These are phyloP conservation scores for Trichoderma hamatum DNA, from an alignment of 2,329 filamentous ascomycete genomes.

Conservation along the genomic window DNA sequence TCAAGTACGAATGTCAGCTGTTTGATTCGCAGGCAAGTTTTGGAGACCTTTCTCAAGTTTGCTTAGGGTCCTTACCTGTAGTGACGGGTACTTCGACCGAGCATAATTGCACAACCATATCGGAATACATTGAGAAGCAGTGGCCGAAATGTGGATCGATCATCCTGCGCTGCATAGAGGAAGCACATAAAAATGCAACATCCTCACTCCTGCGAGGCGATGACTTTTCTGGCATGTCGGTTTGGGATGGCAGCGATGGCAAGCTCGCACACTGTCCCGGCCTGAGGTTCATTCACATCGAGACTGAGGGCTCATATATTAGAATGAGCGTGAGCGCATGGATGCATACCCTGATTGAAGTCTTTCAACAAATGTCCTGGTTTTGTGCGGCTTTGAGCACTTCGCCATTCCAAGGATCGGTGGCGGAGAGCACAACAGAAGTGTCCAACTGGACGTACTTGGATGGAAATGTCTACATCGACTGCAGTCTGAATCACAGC, in stretches of 20 bases:
- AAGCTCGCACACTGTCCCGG: conserved; percentile 36
- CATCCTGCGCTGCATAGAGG: conserved; percentile 38
- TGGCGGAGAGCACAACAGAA: conserved; percentile 39
- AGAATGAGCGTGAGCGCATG: conserved; percentile 41
- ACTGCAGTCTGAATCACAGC: conserved; percentile 40
- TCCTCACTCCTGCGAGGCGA: conserved; percentile 33
- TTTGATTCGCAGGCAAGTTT: conserved; percentile 37
- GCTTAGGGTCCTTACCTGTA: conserved; percentile 38
- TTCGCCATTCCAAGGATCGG: conserved; percentile 39
- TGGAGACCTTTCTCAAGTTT: conserved; percentile 37
- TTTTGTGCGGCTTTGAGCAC: conserved; percentile 41
- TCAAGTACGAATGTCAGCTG: conserved; percentile 42
- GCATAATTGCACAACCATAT: conserved; percentile 40
- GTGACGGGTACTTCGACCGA: conserved; percentile 43
- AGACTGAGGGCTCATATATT: conserved; percentile 40
- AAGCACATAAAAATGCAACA: conserved; percentile 39
- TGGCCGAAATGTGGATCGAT: conserved; percentile 41
- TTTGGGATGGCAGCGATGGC: conserved; percentile 42
- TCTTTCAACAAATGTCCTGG: conserved; percentile 46
- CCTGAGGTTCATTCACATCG: conserved; percentile 41
- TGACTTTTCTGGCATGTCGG: conserved; percentile 39
- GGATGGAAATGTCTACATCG: conserved; percentile 41
- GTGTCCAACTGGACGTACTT: conserved; percentile 40
- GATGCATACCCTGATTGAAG: conserved; percentile 41
- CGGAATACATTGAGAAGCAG: conserved; percentile 38